phyloP scores from a whole-genome alignment of 129 eudicot species.

The Mikania micrantha region DNA sequence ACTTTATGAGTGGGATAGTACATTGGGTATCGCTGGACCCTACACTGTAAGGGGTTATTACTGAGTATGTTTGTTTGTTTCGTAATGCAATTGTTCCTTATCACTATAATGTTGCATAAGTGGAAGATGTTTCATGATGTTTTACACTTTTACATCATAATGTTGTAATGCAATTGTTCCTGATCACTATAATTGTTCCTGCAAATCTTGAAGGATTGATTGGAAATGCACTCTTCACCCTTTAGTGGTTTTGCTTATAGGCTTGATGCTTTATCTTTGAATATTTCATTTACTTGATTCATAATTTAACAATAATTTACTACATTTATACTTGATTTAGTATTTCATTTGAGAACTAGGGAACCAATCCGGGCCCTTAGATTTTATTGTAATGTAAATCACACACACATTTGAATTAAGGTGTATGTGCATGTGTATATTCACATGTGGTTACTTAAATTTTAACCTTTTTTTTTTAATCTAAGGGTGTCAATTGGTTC shows the following conservation, averaged over 20 bases:
- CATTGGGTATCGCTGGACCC: no score
- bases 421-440: not conserved
- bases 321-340: not conserved
- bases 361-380: not conserved
- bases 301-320: not conserved
- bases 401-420: not conserved
- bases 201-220: not conserved
- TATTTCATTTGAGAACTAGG: not conserved
- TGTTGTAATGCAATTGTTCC: no score
- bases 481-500: not conserved
- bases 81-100: conserved; percentile 13
- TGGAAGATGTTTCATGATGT: not conserved
- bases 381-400: no score
- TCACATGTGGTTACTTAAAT: not conserved
- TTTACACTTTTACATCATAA: not conserved
- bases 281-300: not conserved
- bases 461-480: not conserved
- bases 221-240: not conserved
- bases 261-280: not conserved
- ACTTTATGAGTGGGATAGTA: no score
- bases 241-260: not conserved
- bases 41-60: no score
- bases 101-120: not conserved
- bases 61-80: no score
- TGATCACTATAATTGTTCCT: no score